Evolutionary conservation across 139 green algal species (phyloP).

Genomic region (Trebouxia sp.): DNA sequence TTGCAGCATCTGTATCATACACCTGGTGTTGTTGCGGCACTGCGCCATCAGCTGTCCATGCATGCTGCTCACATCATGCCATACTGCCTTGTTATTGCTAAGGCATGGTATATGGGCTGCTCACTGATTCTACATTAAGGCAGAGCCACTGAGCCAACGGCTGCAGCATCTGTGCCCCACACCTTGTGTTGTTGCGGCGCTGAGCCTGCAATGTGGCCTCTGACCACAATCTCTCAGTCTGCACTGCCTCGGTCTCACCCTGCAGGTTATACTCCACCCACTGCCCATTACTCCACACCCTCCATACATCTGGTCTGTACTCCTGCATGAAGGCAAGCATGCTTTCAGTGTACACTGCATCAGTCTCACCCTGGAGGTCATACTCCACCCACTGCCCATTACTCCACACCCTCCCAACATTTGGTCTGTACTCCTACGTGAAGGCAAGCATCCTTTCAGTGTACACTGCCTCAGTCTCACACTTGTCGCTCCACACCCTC

Average conservation of each 20-base stretch:
- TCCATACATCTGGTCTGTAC: constrained; percentile 10
- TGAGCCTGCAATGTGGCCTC: constrained; percentile 1
- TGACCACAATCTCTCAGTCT: not conserved
- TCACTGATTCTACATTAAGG: too few species aligned
- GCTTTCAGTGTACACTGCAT: not conserved
- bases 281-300: not conserved
- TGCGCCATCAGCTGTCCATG: too few species aligned
- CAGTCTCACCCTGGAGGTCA: not conserved
- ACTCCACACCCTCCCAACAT: not conserved
- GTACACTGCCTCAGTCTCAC: not conserved
- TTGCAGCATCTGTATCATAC: too few species aligned
- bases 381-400: not conserved
- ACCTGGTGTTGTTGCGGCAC: too few species aligned
- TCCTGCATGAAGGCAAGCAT: not conserved
- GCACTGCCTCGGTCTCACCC: not conserved
- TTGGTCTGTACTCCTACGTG: not conserved
- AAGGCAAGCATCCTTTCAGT: not conserved
- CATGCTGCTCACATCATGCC: too few species aligned
- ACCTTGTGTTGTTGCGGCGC: constrained; percentile 13
- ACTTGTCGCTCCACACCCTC: not conserved
- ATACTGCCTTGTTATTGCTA: too few species aligned
- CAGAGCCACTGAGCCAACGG: too few species aligned
- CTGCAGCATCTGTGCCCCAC: too few species aligned
- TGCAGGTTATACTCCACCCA: not conserved
- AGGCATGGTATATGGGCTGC: too few species aligned